Evolutionary conservation across 225 moss, liverwort and hornwort genomes (phyloP), one percentile per base, ranked within the genome.

Genomic region (Polytrichum commune): DNA sequence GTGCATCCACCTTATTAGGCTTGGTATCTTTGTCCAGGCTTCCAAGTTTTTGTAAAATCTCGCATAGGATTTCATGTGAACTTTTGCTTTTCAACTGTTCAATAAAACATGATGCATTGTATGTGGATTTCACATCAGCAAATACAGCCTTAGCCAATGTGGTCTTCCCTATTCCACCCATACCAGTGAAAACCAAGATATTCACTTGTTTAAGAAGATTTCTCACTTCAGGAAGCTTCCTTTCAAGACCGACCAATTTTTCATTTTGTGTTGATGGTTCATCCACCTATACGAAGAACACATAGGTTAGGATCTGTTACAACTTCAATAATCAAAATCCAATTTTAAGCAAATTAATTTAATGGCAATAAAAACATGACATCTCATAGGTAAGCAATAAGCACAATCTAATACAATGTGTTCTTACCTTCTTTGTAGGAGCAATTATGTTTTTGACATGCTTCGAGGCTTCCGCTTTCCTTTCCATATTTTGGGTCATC

Each of bases 111-210:
- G 22, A 28, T 60, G 32, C 58, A 27, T 69, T 20, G 22, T 27
- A 58, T 18, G 5, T 58, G 28, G 4, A 29, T 4, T 5, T 27
- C 13, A 69, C 30, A 18, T 69, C 19, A 27, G 58, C 26, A 69
- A 8, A 54, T 19, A 69, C 0, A 16, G 56, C 69, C 22, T 69
- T 69, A 5, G 69, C 69, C 55, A 69, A 19, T 1, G 69, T 69
- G 13, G 69, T 19, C n/a, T 69, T 69, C 26, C 69, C 69, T 27
- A 69, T 69, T 55, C 69, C 69, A 55, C 69, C 69, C 69, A 30
- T 57, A 8, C 69, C 69, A 27, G 30, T 13, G 10, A 69, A 1
- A 27, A 24, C 66, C 5, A 46, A 28, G 18, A 19, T 67, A 29
- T 2, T 24, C 19, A 38, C 53, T 46, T 18, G 19, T 38, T 7